Conservation (phyloP, 768 basidiomycete species). For the Dictyophora rubrovolvata region DNA sequence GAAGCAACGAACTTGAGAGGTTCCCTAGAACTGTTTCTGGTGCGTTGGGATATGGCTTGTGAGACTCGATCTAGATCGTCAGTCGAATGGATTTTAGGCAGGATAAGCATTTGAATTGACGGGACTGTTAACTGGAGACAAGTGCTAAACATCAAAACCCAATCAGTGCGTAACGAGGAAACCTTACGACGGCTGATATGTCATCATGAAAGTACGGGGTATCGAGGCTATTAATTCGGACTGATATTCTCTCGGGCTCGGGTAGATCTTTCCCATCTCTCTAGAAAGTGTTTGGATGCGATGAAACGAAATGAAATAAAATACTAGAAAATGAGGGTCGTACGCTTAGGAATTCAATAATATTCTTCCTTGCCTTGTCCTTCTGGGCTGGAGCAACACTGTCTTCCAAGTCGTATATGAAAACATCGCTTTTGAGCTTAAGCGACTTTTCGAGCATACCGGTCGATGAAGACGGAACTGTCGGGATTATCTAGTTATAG, state of each 20-base stretch:
- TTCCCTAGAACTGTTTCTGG: neutral
- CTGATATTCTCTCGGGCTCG: slow-evolving; percentile 45
- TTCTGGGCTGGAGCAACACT: slow-evolving; percentile 53
- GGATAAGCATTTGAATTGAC: slow-evolving; percentile 53
- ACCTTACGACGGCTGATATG: slow-evolving; percentile 45
- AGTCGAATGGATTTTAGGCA: slow-evolving; percentile 74
- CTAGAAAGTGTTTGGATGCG: neutral
- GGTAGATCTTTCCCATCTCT: slow-evolving; percentile 24
- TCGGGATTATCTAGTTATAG: neutral
- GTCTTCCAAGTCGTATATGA: slow-evolving; percentile 88
- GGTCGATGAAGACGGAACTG: slow-evolving; percentile 72
- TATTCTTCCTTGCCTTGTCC: slow-evolving; percentile 45
- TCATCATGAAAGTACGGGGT: slow-evolving; percentile 62
- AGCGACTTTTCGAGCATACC: slow-evolving; percentile 78
- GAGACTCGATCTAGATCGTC: slow-evolving; percentile 58
- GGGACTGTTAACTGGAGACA: slow-evolving; percentile 32
- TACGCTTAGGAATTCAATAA: slow-evolving; percentile 49
- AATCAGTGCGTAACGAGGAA: slow-evolving; percentile 4
- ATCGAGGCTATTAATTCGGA: slow-evolving; percentile 57
- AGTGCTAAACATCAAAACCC: neutral
- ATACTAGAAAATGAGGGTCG: slow-evolving; percentile 11
- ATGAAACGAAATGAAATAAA: slow-evolving; percentile 1
- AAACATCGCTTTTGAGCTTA: slow-evolving; percentile 49
- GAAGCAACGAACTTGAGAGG: slow-evolving; percentile 62
- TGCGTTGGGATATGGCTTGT: slow-evolving; percentile 25